Base-by-base conservation (phyloP, 805 yeast species). In the Saccharomycopsis fibuligera region DNA sequence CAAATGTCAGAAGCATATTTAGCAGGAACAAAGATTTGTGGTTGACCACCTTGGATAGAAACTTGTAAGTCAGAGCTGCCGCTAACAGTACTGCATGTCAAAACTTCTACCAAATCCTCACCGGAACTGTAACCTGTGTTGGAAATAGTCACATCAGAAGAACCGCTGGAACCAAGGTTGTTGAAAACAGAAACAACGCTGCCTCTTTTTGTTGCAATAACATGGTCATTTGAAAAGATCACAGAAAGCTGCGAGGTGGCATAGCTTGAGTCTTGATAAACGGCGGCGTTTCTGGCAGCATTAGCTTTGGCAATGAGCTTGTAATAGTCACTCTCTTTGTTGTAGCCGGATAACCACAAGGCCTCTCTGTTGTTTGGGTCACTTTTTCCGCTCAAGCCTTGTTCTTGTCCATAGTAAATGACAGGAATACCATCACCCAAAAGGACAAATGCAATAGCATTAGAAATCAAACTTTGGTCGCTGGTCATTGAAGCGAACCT, bases 291-390 rank as follows among this genome's bases (percentile, higher is more conserved):
- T 33, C 37, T 33, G 14, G 37, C 37, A 10, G 19, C 37, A 16
- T 33, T 33, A 6, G 37, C 37, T 16, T 33, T 33, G 19, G 19
- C 37, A 9, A 33, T 33, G 17, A 33, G n/a, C 19, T 16, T 33
- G 19, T 33, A 33, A 8, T 12, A 33, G 19, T 33, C 37, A 17
- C 17, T 9, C 19, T 33, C 19, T n/a, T 33, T 17, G 37, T n/a
- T 33, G 19, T 33, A 33, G 9, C 37, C 37, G 19, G 19, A 9
- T 5, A 33, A 17, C 37, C 17, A 33, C n/a, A 33, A 16, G 5
- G 37, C 37, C 17, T 33, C 37, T 33, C 37, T 33, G 17, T 33
- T 33, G 19, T 33, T 33, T n/a, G 37, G 37, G 19, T 33, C 37
- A 33, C 37, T 33, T 8, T 17, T 16, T 9, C 37, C 37, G 19